Evolutionary conservation across 805 yeast species (phyloP), one percentile per base, ranked within the genome.

Genomic region (Candida parachauliodes): DNA sequence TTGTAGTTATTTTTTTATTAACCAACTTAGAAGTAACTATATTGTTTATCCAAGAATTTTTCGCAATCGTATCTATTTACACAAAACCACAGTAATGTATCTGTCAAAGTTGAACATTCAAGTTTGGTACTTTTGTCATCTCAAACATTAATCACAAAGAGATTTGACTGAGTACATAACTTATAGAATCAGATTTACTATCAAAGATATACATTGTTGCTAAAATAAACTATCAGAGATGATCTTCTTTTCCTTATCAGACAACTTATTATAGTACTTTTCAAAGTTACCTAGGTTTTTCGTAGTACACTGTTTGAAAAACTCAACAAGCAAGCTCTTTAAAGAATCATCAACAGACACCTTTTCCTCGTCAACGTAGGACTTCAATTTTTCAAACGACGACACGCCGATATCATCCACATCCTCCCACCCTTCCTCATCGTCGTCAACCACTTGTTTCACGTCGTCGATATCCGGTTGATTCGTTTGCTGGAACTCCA

Each of bases 381-480:
- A 69, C 48, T 77, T 72, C 37, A 84, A 54, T 42, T 79, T 81
- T 17, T 79, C 84, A 51, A 70, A 82, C 33, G 77, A 74, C 3
- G 84, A 76, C 1, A 70, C 76, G 1, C 81, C 84, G 29, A 77
- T 62, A 34, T 79, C 85, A 11, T 82, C 88, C 43, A 81, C 63
- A 48, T 83, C 93, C 49, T 85, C 93, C 89, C 93, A 83, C 1
- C 74, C 88, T 16, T 67, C 81, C 10, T 63, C 77, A 27, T 66
- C 75, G 2, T 51, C 70, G 16, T 64, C 79, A 6, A 62, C 74
- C 1, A 39, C 48, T 15, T 36, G 41, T n/a, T 48, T 45, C 1
- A 38, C 48, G 12, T 42, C 43, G n/a, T 50, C 50, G 4, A 6
- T 15, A 11, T 25, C 38, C 16, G 54, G 50, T 1, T 72, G 62